phyloP scores from a whole-genome alignment of 805 yeast species.

The Saccharomycopsis fodiens region DNA sequence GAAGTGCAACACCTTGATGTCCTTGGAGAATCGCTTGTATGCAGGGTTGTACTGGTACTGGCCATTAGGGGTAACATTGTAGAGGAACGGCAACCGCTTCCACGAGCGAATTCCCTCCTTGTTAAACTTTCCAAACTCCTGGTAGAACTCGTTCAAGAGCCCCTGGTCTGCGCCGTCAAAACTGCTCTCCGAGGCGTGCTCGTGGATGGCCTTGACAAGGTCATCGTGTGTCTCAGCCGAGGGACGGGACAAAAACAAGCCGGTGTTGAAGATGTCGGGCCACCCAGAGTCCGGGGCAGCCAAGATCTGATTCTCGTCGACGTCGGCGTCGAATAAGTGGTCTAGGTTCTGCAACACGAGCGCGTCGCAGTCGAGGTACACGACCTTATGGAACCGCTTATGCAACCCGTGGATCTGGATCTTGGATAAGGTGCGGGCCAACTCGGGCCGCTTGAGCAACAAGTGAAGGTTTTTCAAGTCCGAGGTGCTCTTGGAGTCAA shows the following conservation, averaged over 20 bases:
- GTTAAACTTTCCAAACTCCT: conserved; percentile 24
- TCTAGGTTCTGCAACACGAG: conserved; percentile 22
- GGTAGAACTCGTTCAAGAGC: conserved; percentile 66
- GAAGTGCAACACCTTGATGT: conserved; percentile 50
- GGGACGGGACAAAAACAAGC: conserved; percentile 60
- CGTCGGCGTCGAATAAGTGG: neutral
- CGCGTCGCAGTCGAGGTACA: conserved; percentile 61
- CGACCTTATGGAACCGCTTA: conserved; percentile 35
- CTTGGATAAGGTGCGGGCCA: conserved; percentile 42
- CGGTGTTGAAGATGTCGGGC: conserved; percentile 85
- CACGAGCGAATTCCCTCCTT: conserved; percentile 35
- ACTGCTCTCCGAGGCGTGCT: conserved; percentile 22
- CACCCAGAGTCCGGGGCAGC: conserved; percentile 84
- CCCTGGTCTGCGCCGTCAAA: conserved; percentile 96
- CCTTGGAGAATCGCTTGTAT: conserved; percentile 39
- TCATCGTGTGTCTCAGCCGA: conserved; percentile 32
- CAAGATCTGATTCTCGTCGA: conserved; percentile 14
- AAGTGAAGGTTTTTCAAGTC: conserved; percentile 2
- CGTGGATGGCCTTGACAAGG: conserved; percentile 29
- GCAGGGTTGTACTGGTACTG: conserved; percentile 73
- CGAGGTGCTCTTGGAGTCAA: neutral
- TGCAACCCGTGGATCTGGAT: conserved; percentile 39
- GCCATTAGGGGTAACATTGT: conserved; percentile 68
- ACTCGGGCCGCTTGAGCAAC: conserved; percentile 41
- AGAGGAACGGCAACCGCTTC: conserved; percentile 70